Evolutionary conservation across 176 grass and related monocot species (phyloP).

Genomic region (Lolium perenne): DNA sequence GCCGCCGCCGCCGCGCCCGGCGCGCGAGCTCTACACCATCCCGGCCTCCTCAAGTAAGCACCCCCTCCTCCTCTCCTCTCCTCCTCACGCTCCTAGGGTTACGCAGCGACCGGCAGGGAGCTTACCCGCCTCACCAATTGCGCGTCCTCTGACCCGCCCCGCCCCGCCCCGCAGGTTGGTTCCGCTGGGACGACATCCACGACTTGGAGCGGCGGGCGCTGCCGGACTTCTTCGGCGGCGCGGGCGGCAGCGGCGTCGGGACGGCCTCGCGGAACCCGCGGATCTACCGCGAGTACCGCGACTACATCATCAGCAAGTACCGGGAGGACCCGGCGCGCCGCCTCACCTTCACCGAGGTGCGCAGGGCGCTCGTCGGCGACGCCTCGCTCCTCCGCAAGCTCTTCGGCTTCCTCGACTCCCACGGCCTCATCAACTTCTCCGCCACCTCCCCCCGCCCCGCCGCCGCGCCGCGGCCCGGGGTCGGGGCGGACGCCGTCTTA

Average conservation of each 20-base stretch:
- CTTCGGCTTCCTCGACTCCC: constrained; percentile 67
- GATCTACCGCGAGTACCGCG: constrained; percentile 97
- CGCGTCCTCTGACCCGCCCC: neutral
- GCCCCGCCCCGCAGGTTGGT: constrained; percentile 64
- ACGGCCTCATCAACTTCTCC: constrained; percentile 84
- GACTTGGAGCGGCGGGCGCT: constrained; percentile 70
- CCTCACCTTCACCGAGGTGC: constrained; percentile 86
- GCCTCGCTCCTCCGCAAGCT: constrained; percentile 73
- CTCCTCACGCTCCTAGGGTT: constrained; percentile 42
- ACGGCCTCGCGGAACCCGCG: constrained; percentile 82
- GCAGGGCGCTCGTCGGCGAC: constrained; percentile 78
- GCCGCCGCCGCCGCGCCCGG: neutral
- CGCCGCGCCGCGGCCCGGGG: constrained; percentile 31
- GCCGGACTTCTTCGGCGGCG: constrained; percentile 94
- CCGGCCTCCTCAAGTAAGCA: constrained; percentile 58
- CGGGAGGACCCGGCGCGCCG: constrained; percentile 73
- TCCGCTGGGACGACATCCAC: constrained; percentile 94
- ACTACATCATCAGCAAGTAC: constrained; percentile 91
- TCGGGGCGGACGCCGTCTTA: constrained; percentile 59
- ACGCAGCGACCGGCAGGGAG: neutral
- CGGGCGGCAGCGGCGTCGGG: constrained; percentile 57
- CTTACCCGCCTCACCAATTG: constrained; percentile 34
- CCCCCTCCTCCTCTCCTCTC: neutral
- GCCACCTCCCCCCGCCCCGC: constrained; percentile 28
- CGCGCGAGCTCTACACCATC: constrained; percentile 75